Conservation (phyloP, 2,329 filamentous ascomycete species). For the Ceratocystiopsis sp. region DNA sequence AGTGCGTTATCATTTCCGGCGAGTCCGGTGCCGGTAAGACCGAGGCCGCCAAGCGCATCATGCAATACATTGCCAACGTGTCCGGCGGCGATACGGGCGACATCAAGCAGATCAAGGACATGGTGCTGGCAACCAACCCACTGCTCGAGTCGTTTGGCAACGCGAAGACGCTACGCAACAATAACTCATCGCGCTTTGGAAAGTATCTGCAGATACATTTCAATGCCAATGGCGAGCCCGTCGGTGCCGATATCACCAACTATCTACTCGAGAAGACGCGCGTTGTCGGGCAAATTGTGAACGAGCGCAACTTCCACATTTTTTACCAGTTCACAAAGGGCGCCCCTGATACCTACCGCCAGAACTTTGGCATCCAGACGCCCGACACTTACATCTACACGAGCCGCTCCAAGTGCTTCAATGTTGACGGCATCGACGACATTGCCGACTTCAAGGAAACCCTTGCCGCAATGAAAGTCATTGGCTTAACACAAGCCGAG, state of each 20-base stretch:
- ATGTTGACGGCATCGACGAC: conserved; percentile 91
- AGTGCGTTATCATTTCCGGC: conserved; percentile 97
- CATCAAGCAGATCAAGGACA: conserved; percentile 95
- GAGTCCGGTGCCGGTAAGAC: conserved; percentile 98
- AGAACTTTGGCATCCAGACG: conserved; percentile 78
- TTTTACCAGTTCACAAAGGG: conserved; percentile 99
- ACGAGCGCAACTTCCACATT: conserved; percentile 97
- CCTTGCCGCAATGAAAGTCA: conserved; percentile 83
- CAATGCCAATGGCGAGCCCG: conserved; percentile 76
- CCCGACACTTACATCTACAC: conserved; percentile 91
- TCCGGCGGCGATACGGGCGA: conserved; percentile 62
- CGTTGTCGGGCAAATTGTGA: conserved; percentile 85
- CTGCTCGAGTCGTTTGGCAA: conserved; percentile 96
- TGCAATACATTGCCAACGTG: conserved; percentile 98
- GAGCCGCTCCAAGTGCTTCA: conserved; percentile 82
- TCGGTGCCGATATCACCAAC: conserved; percentile 95
- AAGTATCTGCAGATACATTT: conserved; percentile 98
- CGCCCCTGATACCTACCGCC: conserved; percentile 69
- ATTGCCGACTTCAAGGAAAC: conserved; percentile 78
- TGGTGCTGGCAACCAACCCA: conserved; percentile 96
- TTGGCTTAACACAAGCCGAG: conserved; percentile 73
- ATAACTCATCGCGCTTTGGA: conserved; percentile 96
- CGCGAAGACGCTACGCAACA: conserved; percentile 93
- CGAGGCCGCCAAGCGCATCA: conserved; percentile 93
- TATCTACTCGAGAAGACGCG: conserved; percentile 91